Base-by-base conservation (phyloP, 2,329 filamentous ascomycete genomes). In the Chaetoscypha palmicola region DNA sequence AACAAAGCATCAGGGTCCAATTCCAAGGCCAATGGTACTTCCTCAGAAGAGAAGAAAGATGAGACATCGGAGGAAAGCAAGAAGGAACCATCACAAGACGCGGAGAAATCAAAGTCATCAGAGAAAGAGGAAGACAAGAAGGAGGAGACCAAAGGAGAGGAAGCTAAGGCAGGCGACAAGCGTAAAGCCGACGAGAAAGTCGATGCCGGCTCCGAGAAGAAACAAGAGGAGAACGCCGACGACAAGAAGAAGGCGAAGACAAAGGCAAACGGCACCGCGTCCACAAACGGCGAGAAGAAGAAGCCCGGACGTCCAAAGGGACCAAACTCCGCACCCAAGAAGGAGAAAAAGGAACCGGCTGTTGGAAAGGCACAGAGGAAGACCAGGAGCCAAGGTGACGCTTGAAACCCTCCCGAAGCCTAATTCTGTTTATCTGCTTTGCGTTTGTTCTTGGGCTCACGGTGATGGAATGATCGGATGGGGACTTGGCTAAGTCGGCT, bases 1-100 rank as follows among this genome's bases (percentile, higher is more conserved):
- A 58, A 72, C 53, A 68, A 68, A 48, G 63, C 55, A 24, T 38
- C 34, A 1, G 35, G 17, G 4, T 33, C 41, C 7, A 62, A 58
- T 14, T 54, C 48, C 53, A 51, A 41, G 19, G 43, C 43, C 23
- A 38, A 39, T 2, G 35, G 23, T 12, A 46, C 41, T 30, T 51
- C 50, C 19, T 38, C 48, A 30, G 23, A 44, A 20, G 43, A 48
- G 42, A 47, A 50, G 19, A 40, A 51, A n/a, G 45, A 62, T 17
- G 50, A 56, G 8, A 47, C 51, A 7, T 47, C 58, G 23, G 55
- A 61, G 17, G 46, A 60, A 22, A 56, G 62, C 11, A 58, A 63
- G 21, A 61, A 68, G 44, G 35, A 46, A 33, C 30, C 41, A 12
- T 21, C 22, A 10, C 36, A 57, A 12, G 50, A 56, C 7, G 49